Conservation (phyloP, 1,284 basidiomycete genomes). For the Vanrija sp. region DNA sequence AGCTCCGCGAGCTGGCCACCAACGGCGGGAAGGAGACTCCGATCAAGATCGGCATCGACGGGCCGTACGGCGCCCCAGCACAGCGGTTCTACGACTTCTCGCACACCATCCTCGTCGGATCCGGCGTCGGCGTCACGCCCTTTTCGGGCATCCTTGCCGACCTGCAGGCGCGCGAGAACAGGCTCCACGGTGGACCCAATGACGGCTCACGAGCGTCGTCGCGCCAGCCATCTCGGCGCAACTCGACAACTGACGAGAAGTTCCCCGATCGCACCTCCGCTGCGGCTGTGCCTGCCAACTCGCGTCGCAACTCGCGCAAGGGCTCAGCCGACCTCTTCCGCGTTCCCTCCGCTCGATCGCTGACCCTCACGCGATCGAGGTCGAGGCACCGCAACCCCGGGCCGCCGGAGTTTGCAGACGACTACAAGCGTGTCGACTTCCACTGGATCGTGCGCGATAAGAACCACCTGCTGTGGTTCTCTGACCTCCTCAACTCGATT, state of each 20-base stretch:
- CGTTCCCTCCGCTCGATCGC: background rate
- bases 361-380: slow-evolving; percentile 2
- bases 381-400: slow-evolving; percentile 6
- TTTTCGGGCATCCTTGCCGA: slow-evolving; percentile 33
- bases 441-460: slow-evolving; percentile 33
- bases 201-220: background rate
- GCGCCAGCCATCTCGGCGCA: no score
- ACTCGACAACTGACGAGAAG: no score
- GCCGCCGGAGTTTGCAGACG: slow-evolving; percentile 3
- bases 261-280: background rate
- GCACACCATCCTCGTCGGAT: slow-evolving; percentile 31
- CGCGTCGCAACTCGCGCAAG: background rate
- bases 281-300: background rate
- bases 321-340: background rate
- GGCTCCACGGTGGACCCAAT: slow-evolving; percentile 19
- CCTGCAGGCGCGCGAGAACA: slow-evolving; percentile 23
- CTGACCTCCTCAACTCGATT: slow-evolving; percentile 27
- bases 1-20: slow-evolving; percentile 15
- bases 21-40: slow-evolving; percentile 6
- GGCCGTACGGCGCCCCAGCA: slow-evolving; percentile 32
- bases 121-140: slow-evolving; percentile 31
- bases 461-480: slow-evolving; percentile 29
- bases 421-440: slow-evolving; percentile 31
- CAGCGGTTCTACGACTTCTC: slow-evolving; percentile 34
- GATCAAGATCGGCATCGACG: slow-evolving; percentile 26